Conservation (phyloP, 352 stramenopile genomes). For the Phytophthora pistaciae region DNA sequence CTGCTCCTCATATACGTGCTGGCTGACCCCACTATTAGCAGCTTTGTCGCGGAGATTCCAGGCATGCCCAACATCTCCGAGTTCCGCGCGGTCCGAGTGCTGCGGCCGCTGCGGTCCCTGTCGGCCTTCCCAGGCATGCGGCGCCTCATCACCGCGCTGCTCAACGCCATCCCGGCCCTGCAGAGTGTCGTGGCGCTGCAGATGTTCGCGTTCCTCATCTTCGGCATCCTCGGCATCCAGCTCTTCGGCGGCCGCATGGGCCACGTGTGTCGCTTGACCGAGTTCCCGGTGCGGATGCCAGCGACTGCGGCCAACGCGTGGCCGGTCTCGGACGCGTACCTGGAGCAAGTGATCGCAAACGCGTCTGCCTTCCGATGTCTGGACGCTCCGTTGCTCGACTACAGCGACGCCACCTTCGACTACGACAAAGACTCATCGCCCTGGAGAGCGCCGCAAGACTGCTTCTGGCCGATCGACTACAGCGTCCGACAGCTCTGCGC, state of each 20-base stretch:
- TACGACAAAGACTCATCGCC: constrained; percentile 69
- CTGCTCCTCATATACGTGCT: not conserved
- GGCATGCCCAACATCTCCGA: constrained; percentile 66
- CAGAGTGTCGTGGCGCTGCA: constrained; percentile 83
- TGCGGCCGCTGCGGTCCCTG: constrained; percentile 86
- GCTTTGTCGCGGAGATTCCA: constrained; percentile 45
- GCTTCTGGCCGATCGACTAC: constrained; percentile 92
- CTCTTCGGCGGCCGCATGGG: constrained; percentile 82
- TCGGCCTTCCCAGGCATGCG: constrained; percentile 80
- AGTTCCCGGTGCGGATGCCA: constrained; percentile 63
- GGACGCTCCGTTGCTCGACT: constrained; percentile 42
- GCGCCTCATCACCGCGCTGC: constrained; percentile 48
- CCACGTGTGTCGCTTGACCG: constrained; percentile 77
- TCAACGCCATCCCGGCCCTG: constrained; percentile 81
- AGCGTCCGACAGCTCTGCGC: constrained; percentile 76
- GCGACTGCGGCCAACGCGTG: constrained; percentile 39
- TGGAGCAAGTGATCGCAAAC: constrained; percentile 43
- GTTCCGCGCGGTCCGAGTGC: constrained; percentile 84
- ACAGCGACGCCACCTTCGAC: constrained; percentile 34
- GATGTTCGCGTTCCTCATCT: constrained; percentile 89
- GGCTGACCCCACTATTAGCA: constrained; percentile 13
- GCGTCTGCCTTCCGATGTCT: constrained; percentile 44
- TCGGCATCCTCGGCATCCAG: constrained; percentile 89
- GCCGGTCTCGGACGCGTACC: constrained; percentile 53
- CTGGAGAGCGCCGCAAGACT: constrained; percentile 70